These are phyloP conservation scores for Brassica juncea DNA, from an alignment of 345 rosid genomes.

Conservation along the genomic window DNA sequence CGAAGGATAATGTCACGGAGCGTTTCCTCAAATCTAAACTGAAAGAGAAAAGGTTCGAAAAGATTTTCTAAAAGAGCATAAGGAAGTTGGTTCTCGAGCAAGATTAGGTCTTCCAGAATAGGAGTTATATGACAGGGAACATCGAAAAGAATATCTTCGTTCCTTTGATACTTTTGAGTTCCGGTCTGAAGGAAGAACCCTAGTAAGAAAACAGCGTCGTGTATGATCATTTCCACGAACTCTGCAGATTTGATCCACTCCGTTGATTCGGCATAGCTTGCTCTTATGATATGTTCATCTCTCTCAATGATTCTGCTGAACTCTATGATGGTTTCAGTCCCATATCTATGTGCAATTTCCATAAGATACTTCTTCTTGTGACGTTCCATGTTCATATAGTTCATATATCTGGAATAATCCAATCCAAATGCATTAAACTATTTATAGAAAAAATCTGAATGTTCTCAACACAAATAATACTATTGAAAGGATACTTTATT, in stretches of 20 bases:
- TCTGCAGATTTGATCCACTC: conserved; percentile 22
- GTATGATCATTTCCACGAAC: conserved; percentile 24
- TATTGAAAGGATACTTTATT: neutral
- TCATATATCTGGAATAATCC: conserved; percentile 26
- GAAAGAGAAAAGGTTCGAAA: neutral
- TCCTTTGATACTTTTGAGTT: neutral
- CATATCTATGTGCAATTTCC: neutral
- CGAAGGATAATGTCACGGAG: neutral
- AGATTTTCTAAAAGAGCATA: conserved; percentile 16
- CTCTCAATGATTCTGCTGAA: conserved; percentile 10
- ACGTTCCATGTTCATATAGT: conserved; percentile 35
- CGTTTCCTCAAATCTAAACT: neutral
- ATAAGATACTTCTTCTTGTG: conserved; percentile 22
- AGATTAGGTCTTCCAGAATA: conserved; percentile 25
- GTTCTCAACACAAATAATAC: neutral
- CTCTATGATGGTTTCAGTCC: neutral
- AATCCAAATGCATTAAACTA: neutral
- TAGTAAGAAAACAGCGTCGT: conserved; percentile 34
- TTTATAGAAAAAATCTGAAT: neutral
- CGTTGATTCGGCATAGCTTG: conserved; percentile 36
- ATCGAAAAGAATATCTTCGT: neutral
- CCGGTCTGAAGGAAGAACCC: conserved; percentile 8
- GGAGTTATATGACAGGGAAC: conserved; percentile 10
- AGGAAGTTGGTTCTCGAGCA: conserved; percentile 41
- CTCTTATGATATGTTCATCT: conserved; percentile 12